Evolutionary conservation across 164 flowering plant species (phyloP), one percentile per base, ranked within the genome.

Genomic region (Aristolochia contorta): DNA sequence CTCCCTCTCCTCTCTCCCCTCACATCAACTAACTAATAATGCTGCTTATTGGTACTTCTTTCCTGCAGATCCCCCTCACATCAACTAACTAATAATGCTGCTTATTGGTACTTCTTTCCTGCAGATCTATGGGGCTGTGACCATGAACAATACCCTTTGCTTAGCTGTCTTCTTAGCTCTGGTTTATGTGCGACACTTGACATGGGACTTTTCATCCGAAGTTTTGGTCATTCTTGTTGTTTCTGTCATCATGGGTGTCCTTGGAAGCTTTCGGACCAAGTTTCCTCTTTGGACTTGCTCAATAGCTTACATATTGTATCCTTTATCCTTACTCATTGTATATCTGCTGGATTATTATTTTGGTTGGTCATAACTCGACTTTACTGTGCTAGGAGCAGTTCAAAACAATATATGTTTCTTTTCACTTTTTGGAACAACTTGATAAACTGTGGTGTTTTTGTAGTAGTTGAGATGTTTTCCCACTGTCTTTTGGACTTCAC

Each of bases 141-240:
- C 87, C 13, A 84, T 88, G 91, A 85, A 81, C 67, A 85, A 88
- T 46, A 60, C 81, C 47, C 84, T 88, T 53, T 84, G 89, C 66
- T 70, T 85, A 20, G 65, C 85, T 1, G 91, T 84, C 13, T 83
- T 88, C 71, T 71, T 85, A 60, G 81, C 82, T 8, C 80, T 88
- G 6, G 86, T 88, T 56, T 84, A 85, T 48, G 52, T 64, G 4
- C 70, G 96, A 63, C 83, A 72, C 10, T 70, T 88, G 74, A 77
- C 79, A 24, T 88, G 96, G 96, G 79, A 85, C 75, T 88, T 88
- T 79, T 82, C 96, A 7, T 72, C 91, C 14, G 96, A 88, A 64
- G 91, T 88, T 54, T 70, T 85, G 54, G 71, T 85, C 10, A 79
- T 88, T 53, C 70, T 83, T 10, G 75, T 85, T n/a, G 85, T 85